Evolutionary conservation across 306 rosid species (phyloP).

Genomic region (Cucurbita argyrosperma): DNA sequence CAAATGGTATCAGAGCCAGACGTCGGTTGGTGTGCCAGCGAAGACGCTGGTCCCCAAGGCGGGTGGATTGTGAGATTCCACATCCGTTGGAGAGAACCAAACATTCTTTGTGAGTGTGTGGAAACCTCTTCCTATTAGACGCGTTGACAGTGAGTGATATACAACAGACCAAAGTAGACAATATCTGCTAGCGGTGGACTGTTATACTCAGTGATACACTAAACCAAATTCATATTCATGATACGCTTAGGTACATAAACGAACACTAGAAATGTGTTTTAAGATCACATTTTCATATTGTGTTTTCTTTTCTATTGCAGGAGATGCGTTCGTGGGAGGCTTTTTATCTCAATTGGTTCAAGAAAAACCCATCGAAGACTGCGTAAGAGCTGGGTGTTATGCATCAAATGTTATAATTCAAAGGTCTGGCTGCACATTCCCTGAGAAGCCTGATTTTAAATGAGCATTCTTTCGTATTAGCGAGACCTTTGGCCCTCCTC

Average conservation of each 20-base stretch:
- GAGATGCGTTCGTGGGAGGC: conserved; percentile 98
- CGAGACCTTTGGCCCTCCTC: not conserved
- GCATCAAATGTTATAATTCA: conserved; percentile 83
- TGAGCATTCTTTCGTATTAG: not conserved
- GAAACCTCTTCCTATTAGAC: too few relatives aligned
- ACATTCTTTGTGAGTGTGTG: too few relatives aligned
- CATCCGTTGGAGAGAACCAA: too few relatives aligned
- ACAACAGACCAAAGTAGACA: too few relatives aligned
- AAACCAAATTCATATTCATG: not conserved
- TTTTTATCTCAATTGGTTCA: conserved; percentile 72
- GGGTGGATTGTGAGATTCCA: too few relatives aligned
- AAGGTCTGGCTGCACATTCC: conserved; percentile 94
- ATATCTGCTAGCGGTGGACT: too few relatives aligned
- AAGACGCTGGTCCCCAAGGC: too few relatives aligned
- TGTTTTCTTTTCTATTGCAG: conserved; percentile 4
- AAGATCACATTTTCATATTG: not conserved
- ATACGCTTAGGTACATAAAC: not conserved
- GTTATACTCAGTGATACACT: not conserved
- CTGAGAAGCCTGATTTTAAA: conserved; percentile 77
- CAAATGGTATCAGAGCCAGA: too few relatives aligned
- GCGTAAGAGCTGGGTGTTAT: conserved; percentile 69
- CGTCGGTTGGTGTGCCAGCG: too few relatives aligned
- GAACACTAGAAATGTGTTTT: not conserved
- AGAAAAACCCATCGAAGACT: conserved; percentile 60
- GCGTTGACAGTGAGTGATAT: too few relatives aligned